phyloP scores from a whole-genome alignment of 2,329 filamentous ascomycete genomes.

The Teratosphaeriaceae sp. region DNA sequence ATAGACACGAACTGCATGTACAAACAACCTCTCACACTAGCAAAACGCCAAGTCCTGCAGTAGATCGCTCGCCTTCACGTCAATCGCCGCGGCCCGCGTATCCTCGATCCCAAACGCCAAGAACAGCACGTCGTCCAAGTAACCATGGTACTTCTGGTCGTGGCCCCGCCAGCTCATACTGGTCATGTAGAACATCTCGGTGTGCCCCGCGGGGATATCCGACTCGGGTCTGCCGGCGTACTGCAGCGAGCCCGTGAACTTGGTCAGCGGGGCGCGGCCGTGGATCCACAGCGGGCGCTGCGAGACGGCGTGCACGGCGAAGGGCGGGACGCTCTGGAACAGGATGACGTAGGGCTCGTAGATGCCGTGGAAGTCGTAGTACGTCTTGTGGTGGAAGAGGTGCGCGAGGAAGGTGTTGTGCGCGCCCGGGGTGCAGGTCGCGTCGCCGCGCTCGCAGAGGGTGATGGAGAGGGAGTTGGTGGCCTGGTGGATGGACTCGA shows the following conservation, averaged over 20 bases:
- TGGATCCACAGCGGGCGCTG: slow-evolving; percentile 50
- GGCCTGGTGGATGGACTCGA: slow-evolving; percentile 49
- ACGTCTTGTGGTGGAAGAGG: slow-evolving; percentile 51
- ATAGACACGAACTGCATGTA: too few species aligned
- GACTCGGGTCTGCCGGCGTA: slow-evolving; percentile 15
- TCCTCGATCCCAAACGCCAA: slow-evolving; percentile 54
- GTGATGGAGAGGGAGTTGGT: slow-evolving; percentile 54
- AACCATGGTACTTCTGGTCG: slow-evolving; percentile 48
- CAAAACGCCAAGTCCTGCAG: slow-evolving; percentile 33
- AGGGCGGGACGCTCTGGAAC: slow-evolving; percentile 44
- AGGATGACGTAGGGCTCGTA: slow-evolving; percentile 53
- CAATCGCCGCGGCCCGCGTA: slow-evolving; percentile 41
- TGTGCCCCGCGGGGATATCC: slow-evolving; percentile 24
- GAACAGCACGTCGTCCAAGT: slow-evolving; percentile 50
- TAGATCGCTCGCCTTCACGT: slow-evolving; percentile 46
- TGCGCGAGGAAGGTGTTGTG: slow-evolving; percentile 50
- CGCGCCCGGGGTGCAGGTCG: slow-evolving; percentile 35
- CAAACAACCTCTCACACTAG: too few species aligned
- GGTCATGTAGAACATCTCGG: slow-evolving; percentile 54
- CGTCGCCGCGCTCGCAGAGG: slow-evolving; percentile 45
- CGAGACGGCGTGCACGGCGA: slow-evolving; percentile 46
- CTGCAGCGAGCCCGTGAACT: slow-evolving; percentile 15
- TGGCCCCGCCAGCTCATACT: slow-evolving; percentile 49
- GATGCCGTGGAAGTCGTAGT: slow-evolving; percentile 41
- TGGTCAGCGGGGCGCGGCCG: slow-evolving; percentile 36